phyloP scores from a whole-genome alignment of 371 early-diverging fungal species.

The Lichtheimia ramosa region DNA sequence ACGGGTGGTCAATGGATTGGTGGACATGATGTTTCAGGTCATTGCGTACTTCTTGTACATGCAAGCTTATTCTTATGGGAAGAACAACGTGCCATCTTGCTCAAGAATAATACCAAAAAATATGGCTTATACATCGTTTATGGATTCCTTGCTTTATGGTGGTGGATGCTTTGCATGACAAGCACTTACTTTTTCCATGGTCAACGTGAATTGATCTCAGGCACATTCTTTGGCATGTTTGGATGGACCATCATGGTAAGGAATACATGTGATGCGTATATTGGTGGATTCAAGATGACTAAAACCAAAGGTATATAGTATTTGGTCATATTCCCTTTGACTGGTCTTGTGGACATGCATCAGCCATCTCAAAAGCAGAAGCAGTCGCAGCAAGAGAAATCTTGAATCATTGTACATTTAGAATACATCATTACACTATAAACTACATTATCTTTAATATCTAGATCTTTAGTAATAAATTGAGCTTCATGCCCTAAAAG shows the following conservation, averaged over 20 bases:
- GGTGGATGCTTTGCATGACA: constrained; percentile 77
- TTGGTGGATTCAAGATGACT: too few relatives aligned
- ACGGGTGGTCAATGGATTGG: constrained; percentile 75
- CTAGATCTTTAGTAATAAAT: too few relatives aligned
- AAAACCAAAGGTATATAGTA: too few relatives aligned
- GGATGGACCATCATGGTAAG: constrained; percentile 65
- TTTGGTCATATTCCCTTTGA: too few relatives aligned
- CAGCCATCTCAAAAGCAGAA: too few relatives aligned
- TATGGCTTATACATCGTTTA: constrained; percentile 14
- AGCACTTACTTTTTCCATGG: constrained; percentile 77
- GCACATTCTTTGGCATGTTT: constrained; percentile 65
- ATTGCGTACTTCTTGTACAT: constrained; percentile 86
- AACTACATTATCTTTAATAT: too few relatives aligned
- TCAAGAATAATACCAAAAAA: constrained; percentile 7
- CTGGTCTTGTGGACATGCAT: too few relatives aligned
- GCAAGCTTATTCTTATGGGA: constrained; percentile 80
- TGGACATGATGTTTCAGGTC: constrained; percentile 87
- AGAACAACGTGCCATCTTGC: constrained; percentile 50
- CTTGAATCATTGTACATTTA: too few relatives aligned
- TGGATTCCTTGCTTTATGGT: constrained; percentile 60
- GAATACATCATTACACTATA: too few relatives aligned
- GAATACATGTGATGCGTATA: background rate
- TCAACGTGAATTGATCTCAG: constrained; percentile 67
- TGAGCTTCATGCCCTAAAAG: too few relatives aligned
- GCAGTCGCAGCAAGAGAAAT: too few relatives aligned